Conservation (phyloP, 2,329 filamentous ascomycete species). For the Claviceps digitariae region DNA sequence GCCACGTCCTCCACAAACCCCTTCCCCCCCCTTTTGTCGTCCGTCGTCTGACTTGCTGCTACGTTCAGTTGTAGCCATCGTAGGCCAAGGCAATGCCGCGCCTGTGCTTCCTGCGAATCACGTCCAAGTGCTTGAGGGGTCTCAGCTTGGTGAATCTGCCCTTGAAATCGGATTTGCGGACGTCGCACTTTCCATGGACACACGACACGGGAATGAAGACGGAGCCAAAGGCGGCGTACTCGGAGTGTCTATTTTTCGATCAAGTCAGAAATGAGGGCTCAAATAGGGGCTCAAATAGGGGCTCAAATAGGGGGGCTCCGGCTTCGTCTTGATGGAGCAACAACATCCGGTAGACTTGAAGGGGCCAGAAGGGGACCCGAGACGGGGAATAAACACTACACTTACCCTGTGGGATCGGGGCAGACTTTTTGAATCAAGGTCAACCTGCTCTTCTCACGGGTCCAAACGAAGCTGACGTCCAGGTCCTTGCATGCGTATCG, state of each 20-base stretch:
- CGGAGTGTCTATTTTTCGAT: background rate
- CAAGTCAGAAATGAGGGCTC: background rate
- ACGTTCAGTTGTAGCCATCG: background rate
- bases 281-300: no score
- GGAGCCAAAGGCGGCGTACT: slow-evolving; percentile 20
- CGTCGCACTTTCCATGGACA: background rate
- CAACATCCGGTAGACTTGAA: background rate
- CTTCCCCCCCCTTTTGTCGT: no score
- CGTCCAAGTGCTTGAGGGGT: background rate
- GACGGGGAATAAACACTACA: background rate
- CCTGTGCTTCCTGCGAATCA: background rate
- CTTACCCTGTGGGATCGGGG: slow-evolving; percentile 22
- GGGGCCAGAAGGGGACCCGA: background rate
- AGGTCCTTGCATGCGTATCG: slow-evolving; percentile 30
- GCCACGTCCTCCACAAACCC: no score
- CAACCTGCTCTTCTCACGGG: slow-evolving; percentile 15
- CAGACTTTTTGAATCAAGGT: slow-evolving; percentile 34
- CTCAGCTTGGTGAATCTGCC: slow-evolving; percentile 4
- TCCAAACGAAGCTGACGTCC: slow-evolving; percentile 30
- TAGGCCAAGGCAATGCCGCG: slow-evolving; percentile 5
- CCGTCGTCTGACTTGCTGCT: background rate
- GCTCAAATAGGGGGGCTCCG: background rate
- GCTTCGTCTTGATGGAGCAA: background rate
- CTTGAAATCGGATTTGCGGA: background rate
- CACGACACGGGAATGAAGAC: slow-evolving; percentile 9